Evolutionary conservation across 1,284 basidiomycete species (phyloP), one percentile per base, ranked within the genome.

Genomic region (Rhodotorula sp.): DNA sequence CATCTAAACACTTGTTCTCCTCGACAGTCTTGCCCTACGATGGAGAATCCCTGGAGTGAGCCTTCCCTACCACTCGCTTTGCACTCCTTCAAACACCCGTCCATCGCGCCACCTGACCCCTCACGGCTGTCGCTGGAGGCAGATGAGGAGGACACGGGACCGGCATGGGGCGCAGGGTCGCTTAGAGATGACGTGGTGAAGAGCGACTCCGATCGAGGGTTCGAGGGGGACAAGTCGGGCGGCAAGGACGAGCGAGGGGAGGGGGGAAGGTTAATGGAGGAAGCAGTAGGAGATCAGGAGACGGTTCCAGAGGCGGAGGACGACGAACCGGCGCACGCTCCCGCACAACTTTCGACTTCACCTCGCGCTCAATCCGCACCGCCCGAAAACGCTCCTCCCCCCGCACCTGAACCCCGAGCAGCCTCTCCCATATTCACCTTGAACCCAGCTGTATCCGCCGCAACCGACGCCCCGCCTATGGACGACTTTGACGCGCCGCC

Each of bases 401-500:
- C 27, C 24, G 30, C 32, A 2, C 19, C 20, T 6, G 8, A n/a
- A 4, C 36, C 46, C 2, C 8, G 39, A 8, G 9, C 32, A 1
- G 17, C 39, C 6, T 29, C 47, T 2, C 11, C 61, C 0, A 4
- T 34, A n/a, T 19, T 48, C 32, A n/a, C 2, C 56, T 9, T 4
- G 47, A 11, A 17, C 51, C 24, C 32, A n/a, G 6, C 64, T 6
- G 11, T 36, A 20, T 19, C 52, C 10, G 39, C 51, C 30, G 29
- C 58, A 15, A 27, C 51, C 53, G 58, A 66, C 3, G 64, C 52
- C 5, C 64, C 60, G 17, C 68, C 60, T 0, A 70, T 70, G 64
- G 64, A 70, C 61, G 68, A 66, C 57, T 70, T 70, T 39, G 64
- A 65, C 47, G 48, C 47, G 6, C 66, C 60, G 3, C 60, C 66